Evolutionary conservation across 2,329 filamentous ascomycete genomes (phyloP).

Genomic region (Fragosphaeria purpurea): DNA sequence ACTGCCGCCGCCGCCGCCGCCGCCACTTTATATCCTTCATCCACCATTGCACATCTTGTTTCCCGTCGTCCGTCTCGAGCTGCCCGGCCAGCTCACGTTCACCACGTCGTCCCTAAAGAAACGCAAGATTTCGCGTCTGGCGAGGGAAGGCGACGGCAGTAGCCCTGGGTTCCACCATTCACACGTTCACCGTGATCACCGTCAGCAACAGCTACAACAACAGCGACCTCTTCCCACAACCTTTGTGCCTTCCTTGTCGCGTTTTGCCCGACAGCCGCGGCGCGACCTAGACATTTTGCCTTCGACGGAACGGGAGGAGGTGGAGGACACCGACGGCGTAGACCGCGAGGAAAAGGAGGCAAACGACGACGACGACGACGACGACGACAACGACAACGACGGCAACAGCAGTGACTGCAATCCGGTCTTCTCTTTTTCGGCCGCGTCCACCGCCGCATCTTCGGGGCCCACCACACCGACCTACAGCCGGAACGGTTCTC

Average conservation of each 20-base stretch:
- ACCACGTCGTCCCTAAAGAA: slow-evolving; percentile 67
- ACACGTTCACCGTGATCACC: background rate
- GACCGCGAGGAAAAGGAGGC: background rate
- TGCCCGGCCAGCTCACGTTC: slow-evolving; percentile 57
- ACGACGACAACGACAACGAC: slow-evolving; percentile 21
- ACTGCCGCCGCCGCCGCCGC: background rate
- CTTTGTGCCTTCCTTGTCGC: too few relatives aligned
- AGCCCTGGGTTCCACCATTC: slow-evolving; percentile 14
- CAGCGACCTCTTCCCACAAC: slow-evolving; percentile 14
- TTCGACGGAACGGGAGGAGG: slow-evolving; percentile 10
- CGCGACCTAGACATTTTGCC: slow-evolving; percentile 4
- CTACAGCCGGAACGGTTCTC: slow-evolving; percentile 32
- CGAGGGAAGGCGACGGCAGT: slow-evolving; percentile 29
- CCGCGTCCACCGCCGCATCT: slow-evolving; percentile 24
- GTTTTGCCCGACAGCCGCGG: background rate
- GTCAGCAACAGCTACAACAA: slow-evolving; percentile 18
- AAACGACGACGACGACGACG: slow-evolving; percentile 16
- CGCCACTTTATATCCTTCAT: background rate
- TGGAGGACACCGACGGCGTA: slow-evolving; percentile 28
- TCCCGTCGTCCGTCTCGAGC: slow-evolving; percentile 33
- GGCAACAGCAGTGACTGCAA: slow-evolving; percentile 27
- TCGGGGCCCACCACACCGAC: slow-evolving; percentile 28
- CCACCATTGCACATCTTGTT: background rate
- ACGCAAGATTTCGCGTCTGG: slow-evolving; percentile 52
- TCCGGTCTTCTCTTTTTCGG: slow-evolving; percentile 40